These are phyloP conservation scores for Candida nitratophila DNA, from an alignment of 805 yeast species.

Conservation along the genomic window DNA sequence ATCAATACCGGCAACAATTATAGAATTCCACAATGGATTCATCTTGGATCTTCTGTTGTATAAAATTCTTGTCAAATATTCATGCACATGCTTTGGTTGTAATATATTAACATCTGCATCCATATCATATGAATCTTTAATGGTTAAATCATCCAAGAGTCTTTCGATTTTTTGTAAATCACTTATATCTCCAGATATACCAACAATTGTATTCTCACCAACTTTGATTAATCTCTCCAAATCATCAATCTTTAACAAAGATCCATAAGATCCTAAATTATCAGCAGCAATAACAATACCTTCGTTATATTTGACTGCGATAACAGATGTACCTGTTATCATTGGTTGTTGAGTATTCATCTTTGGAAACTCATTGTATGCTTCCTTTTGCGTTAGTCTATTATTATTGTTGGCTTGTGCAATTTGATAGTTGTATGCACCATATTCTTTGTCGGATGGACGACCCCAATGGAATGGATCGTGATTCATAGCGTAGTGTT, in stretches of 20 bases:
- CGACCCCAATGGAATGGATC: constrained; percentile 95
- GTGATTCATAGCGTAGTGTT: constrained; percentile 65
- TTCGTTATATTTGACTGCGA: constrained; percentile 81
- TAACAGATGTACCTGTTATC: constrained; percentile 93
- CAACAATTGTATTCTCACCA: constrained; percentile 84
- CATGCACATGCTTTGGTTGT: constrained; percentile 83
- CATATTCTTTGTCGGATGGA: constrained; percentile 78
- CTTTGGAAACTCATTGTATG: constrained; percentile 47
- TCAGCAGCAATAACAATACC: constrained; percentile 96
- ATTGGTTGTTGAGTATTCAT: constrained; percentile 91
- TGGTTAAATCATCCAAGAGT: constrained; percentile 68
- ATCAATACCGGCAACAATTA: constrained; percentile 85
- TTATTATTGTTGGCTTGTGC: constrained; percentile 46
- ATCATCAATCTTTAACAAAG: constrained; percentile 78
- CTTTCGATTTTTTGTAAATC: constrained; percentile 84
- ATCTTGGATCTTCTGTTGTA: constrained; percentile 85
- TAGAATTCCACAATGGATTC: constrained; percentile 95
- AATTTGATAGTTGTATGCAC: constrained; percentile 67
- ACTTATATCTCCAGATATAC: constrained; percentile 89
- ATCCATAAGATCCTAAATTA: constrained; percentile 88
- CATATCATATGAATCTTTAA: constrained; percentile 74
- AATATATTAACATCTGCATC: constrained; percentile 43
- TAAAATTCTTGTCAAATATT: constrained; percentile 76
- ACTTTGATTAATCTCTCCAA: constrained; percentile 80
- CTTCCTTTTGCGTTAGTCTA: constrained; percentile 5